Conservation (phyloP, 2,329 filamentous ascomycete genomes). For the Capronia epimyces region DNA sequence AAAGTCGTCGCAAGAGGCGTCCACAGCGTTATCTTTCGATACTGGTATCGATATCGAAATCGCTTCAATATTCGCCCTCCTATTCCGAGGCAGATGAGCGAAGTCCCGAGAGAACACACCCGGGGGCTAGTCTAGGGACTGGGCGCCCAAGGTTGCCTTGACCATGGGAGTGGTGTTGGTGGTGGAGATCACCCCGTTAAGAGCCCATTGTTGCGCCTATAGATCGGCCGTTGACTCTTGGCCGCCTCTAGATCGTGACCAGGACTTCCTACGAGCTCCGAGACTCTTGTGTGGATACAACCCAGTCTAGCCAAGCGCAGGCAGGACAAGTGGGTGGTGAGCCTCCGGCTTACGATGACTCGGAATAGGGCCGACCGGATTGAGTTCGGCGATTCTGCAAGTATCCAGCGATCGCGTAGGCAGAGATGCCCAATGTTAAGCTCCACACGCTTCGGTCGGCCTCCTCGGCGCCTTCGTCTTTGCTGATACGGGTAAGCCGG, state of each 20-base stretch:
- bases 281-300: conserved; percentile 3
- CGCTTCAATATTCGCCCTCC: neutral
- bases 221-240: conserved; percentile 4
- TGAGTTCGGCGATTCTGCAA: neutral
- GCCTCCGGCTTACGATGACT: neutral
- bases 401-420: too few species aligned
- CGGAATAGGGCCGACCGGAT: neutral
- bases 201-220: conserved; percentile 8
- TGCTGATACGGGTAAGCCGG: neutral
- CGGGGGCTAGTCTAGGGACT: neutral
- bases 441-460: neutral
- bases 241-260: conserved; percentile 9
- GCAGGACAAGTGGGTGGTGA: conserved; percentile 4
- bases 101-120: neutral
- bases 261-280: conserved; percentile 18
- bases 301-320: neutral
- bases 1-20: neutral
- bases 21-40: neutral
- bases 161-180: conserved; percentile 4
- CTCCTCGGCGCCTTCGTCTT: neutral
- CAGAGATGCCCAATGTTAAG: neutral
- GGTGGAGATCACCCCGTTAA: conserved; percentile 1
- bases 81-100: neutral
- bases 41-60: neutral
- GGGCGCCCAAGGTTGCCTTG: conserved; percentile 4